A percentile compares a stretch with the other conserved stretches of the same genome.
Conservation (phyloP, 768 basidiomycete species). For the Rhizopogon vulgaris region DNA sequence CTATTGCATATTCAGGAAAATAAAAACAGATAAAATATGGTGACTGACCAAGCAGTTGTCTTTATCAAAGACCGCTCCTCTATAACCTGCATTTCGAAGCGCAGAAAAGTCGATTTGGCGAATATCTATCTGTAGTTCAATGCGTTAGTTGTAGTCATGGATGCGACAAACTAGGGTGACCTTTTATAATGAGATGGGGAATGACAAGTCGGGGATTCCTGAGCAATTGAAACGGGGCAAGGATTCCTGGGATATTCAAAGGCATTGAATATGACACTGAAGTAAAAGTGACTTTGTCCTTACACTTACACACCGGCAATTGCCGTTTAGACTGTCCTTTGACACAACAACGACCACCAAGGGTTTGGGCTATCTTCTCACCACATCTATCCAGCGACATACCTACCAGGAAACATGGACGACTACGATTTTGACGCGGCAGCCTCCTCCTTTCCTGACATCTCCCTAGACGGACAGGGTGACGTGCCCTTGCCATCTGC, state of each 20-base stretch:
- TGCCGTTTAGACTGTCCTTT: not conserved
- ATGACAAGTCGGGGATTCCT: slow-evolving; percentile 61
- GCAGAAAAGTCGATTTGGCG: slow-evolving; percentile 75
- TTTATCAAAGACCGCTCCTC: slow-evolving; percentile 93
- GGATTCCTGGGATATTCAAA: slow-evolving; percentile 63
- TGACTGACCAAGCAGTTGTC: slow-evolving; percentile 87
- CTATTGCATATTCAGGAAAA: slow-evolving; percentile 31
- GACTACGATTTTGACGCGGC: slow-evolving; percentile 79
- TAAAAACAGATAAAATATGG: not conserved
- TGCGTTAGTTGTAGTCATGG: slow-evolving; percentile 4
- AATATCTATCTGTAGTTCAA: slow-evolving; percentile 62
- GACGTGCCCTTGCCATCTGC: slow-evolving; percentile 43
- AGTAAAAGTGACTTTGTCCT: not conserved
- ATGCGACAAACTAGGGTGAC: slow-evolving; percentile 29
- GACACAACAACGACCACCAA: not conserved
- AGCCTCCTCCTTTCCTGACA: slow-evolving; percentile 82
- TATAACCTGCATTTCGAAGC: slow-evolving; percentile 70
- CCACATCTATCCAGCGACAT: not conserved
- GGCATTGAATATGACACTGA: slow-evolving; percentile 50
- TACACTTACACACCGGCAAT: not conserved
- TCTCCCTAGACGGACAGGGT: slow-evolving; percentile 62
- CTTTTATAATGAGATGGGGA: slow-evolving; percentile 61
- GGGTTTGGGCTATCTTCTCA: not conserved
- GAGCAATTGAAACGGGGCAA: slow-evolving; percentile 67
- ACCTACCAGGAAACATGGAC: slow-evolving; percentile 14